Base-by-base conservation (phyloP, 371 early-diverging fungal genomes). In the Mortierella sp. region DNA sequence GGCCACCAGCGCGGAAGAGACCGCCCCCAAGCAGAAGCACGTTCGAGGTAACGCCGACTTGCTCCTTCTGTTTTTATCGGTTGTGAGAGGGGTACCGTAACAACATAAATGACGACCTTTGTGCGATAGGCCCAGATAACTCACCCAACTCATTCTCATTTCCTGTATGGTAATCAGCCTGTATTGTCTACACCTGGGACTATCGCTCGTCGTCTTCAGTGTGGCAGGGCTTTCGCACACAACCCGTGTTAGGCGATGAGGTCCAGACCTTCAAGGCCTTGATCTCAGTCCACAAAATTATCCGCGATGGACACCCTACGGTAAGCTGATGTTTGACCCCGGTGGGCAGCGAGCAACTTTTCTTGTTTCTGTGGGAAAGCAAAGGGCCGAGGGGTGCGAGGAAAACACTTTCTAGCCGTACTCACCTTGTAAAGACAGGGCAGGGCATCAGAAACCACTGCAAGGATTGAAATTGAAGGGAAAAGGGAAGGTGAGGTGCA, bases 11-110 rank as follows among this genome's bases (percentile, higher is more conserved):
- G 78, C 90, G 40, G 98, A 98, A 69, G 98, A 99, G 88, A 93
- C 95, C 19, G 96, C 99, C 19, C 99, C 99, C 75, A 99, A 99
- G 89, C 98, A 98, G 86, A 99, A 99, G 90, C 99, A 99, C 88
- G 98, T 98, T 67, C 89, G 96, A 90, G 94, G 95, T 94, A 93
- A 61, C 5, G 19, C 19, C 31, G 82, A 21, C 57, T 57, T 28
- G 37, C 80, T 61, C 44, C 14, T 31, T 40, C 6, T 44, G 16
- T 16, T 1, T n/a, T 44, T 16, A 28, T 37, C 46, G 26, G 26
- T 21, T 74, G 31, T 37, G 34, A 59, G 43, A 46, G 44, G 72
- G 51, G 48, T 24, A 34, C 37, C 24, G 11, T 24, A 67, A 67
- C 37, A 5, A 5, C 21, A 31, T n/a, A 16, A 40, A 24, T 16